Conservation (phyloP, 2,329 filamentous ascomycete genomes). For the Hymenotorrendiella dingleyae region DNA sequence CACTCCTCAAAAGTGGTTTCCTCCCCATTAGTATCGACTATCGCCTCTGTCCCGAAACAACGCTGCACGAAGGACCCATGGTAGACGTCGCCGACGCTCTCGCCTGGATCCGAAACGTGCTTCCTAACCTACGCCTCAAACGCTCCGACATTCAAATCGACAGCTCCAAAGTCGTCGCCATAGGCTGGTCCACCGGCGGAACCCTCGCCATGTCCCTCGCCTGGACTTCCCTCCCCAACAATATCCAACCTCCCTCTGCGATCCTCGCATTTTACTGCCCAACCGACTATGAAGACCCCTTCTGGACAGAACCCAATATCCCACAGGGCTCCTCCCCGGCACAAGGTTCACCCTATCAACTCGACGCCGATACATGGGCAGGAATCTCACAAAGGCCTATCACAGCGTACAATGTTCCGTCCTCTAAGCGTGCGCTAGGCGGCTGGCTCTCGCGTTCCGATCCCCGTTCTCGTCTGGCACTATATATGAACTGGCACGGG, state of each 20-base stretch:
- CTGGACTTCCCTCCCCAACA: slow-evolving; percentile 31
- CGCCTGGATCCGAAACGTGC: slow-evolving; percentile 32
- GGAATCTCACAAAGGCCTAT: not conserved
- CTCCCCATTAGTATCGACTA: slow-evolving; percentile 45
- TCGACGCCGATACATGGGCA: not conserved
- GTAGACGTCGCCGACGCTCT: slow-evolving; percentile 39
- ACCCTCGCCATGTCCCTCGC: slow-evolving; percentile 39
- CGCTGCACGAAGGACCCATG: slow-evolving; percentile 41
- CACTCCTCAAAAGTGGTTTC: slow-evolving; percentile 35
- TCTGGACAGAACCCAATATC: not conserved
- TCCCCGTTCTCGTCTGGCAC: not conserved
- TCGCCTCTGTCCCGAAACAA: slow-evolving; percentile 43
- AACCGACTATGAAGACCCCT: slow-evolving; percentile 26
- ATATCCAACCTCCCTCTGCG: slow-evolving; percentile 34
- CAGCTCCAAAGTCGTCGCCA: slow-evolving; percentile 31
- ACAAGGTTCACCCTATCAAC: not conserved
- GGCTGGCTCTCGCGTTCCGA: not conserved
- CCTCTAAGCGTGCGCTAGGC: not conserved
- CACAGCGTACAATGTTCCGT: not conserved
- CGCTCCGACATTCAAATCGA: slow-evolving; percentile 17
- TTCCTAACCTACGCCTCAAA: slow-evolving; percentile 20
- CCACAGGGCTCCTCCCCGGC: not conserved
- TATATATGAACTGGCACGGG: not conserved
- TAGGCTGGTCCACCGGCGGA: slow-evolving; percentile 47
- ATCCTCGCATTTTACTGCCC: slow-evolving; percentile 42